A percentile compares a stretch with the other conserved stretches of the same genome.
Conservation (phyloP, 192 early-diverging fungal genomes). For the Mortierella antarctica region DNA sequence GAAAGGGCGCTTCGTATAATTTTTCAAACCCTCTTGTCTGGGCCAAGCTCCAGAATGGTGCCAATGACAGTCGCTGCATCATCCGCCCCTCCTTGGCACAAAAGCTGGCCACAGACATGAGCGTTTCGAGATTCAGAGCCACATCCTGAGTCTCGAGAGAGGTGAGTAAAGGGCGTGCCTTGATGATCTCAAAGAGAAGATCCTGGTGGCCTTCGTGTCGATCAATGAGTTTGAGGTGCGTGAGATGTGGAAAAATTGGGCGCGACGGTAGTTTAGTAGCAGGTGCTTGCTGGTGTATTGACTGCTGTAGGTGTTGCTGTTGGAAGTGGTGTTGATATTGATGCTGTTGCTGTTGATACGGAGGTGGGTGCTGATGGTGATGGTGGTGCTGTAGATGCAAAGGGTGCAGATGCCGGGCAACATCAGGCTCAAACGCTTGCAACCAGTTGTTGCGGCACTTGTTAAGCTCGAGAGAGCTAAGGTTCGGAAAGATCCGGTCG, state of each 20-base stretch:
- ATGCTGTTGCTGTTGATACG: not conserved
- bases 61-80: conserved; percentile 10
- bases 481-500: conserved; percentile 23
- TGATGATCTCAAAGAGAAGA: conserved; percentile 20
- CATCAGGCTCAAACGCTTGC: conserved; percentile 28
- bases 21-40: not conserved
- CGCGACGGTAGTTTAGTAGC: not conserved
- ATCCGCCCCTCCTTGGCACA: conserved; percentile 10
- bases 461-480: conserved; percentile 30
- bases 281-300: not conserved
- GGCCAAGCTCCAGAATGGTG: conserved; percentile 7
- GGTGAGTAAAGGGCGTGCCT: not conserved
- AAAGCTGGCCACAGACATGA: not conserved
- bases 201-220: conserved; percentile 20
- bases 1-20: conserved; percentile 11
- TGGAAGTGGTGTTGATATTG: not conserved
- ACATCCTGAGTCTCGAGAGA: conserved; percentile 21
- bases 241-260: conserved; percentile 12
- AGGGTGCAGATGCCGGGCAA: not conserved
- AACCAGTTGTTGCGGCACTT: conserved; percentile 28
- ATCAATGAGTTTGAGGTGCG: conserved; percentile 20
- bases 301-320: not conserved
- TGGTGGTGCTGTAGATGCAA: not conserved
- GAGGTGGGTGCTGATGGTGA: not conserved
- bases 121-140: conserved; percentile 17